phyloP scores from a whole-genome alignment of 257 asterid species.

The Paulownia fortunei region DNA sequence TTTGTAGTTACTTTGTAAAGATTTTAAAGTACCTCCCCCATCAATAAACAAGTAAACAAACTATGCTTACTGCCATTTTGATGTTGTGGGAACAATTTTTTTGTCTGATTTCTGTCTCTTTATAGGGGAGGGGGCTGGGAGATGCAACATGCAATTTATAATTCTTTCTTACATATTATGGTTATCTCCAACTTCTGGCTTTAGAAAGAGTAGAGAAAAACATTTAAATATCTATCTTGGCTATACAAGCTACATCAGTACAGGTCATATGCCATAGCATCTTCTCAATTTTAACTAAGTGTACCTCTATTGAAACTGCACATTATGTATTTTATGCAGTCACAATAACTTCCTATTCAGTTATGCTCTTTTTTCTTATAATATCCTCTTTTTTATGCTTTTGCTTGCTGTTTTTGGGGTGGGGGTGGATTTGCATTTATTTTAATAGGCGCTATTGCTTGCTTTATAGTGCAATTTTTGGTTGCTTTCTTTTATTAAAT shows the following conservation, averaged over 20 bases:
- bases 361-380: neutral
- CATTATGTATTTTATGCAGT: neutral
- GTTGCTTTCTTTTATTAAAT: neutral
- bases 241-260: neutral
- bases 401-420: neutral
- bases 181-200: neutral
- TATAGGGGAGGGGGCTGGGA: neutral
- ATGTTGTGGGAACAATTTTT: neutral
- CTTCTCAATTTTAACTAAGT: neutral
- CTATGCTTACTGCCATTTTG: neutral
- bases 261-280: neutral
- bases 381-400: neutral
- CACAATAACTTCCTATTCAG: neutral
- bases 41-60: neutral
- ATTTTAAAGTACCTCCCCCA: neutral
- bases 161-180: neutral
- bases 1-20: neutral
- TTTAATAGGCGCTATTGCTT: conserved; percentile 9
- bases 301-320: neutral
- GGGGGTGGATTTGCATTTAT: conserved; percentile 10
- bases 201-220: neutral
- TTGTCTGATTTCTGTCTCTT: neutral
- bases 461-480: conserved; percentile 22
- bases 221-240: neutral
- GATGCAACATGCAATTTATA: too few species aligned